A percentile compares a stretch with the other conserved stretches of the same genome.
Conservation (phyloP, 371 early-diverging fungal genomes). For the Rhizopus arrhizus region DNA sequence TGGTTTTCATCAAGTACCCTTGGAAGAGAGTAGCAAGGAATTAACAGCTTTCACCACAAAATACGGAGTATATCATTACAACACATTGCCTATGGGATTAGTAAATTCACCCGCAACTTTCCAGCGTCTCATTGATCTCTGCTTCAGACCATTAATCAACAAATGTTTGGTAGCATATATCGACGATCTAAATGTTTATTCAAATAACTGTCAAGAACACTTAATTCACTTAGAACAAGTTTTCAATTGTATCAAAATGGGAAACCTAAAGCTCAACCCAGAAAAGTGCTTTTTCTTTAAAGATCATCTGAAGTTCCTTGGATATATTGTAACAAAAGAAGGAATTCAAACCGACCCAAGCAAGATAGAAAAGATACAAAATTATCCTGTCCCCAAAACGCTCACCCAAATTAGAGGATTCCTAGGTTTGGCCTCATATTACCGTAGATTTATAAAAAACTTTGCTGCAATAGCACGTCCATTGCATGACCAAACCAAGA, state of each 20-base stretch:
- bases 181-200: neutral
- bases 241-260: neutral
- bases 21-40: neutral
- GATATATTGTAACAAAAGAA: slow-evolving; percentile 2
- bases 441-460: no score
- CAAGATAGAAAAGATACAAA: no score
- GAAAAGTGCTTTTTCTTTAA: slow-evolving; percentile 5
- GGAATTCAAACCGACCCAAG: neutral
- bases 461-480: no score
- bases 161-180: neutral
- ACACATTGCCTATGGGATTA: neutral
- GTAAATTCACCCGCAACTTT: neutral
- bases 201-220: neutral
- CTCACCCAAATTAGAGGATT: neutral
- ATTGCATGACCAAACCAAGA: no score
- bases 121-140: slow-evolving; percentile 2
- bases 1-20: slow-evolving; percentile 9
- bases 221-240: neutral
- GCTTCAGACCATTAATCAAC: neutral
- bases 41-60: slow-evolving; percentile 10
- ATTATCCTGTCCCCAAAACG: no score
- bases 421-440: slow-evolving; percentile 3
- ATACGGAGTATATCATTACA: slow-evolving; percentile 5
- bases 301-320: neutral
- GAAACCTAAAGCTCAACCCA: neutral